Evolutionary conservation across 257 asterid genomes (phyloP), one percentile per base, ranked within the genome.

Genomic region (Dorcoceras hygrometricum): DNA sequence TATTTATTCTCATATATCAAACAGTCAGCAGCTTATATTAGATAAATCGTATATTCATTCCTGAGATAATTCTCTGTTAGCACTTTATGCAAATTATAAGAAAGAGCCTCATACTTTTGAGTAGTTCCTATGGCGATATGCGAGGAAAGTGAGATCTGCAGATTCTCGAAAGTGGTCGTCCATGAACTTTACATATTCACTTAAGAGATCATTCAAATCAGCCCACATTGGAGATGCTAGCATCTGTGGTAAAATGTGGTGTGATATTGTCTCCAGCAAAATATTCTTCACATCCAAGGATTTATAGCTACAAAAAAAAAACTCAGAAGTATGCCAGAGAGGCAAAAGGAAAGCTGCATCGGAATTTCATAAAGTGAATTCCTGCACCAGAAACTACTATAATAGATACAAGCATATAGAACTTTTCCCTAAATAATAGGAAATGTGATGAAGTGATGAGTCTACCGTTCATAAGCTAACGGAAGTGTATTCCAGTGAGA

Each of bases 251-350:
- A 94, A 82, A 70, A 94, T 87, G 77, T 88, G 96, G 87, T 90
- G 93, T 6, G 89, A 84, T 68, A 81, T 84, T 60, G 96, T 85
- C 86, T 94, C 99, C 85, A 88, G 78, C 82, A 94, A 81, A 68
- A 94, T 90, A 80, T 94, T 94, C 85, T 94, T 94, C 83, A 87
- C 98, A 62, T 94, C 98, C 92, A 94, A 73, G 66, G 93, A 80
- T 82, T 85, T 90, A 80, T 94, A 94, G 81, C 99, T 94, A 66
- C 67, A 82, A 24, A 65, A 66, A 67, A 71, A 65, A 75, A 64
- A 67, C 71, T 76, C 57, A 74, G 53, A 67, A 14, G 25, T 29
- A 68, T 66, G 77, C 58, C 61, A 50, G 6, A 76, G 23, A 67
- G 19, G 19, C 20, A 70, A 68, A 59, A 54, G 39, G 57, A 14